Base-by-base conservation (phyloP, 345 rosid genomes). In the Populus davidiana region DNA sequence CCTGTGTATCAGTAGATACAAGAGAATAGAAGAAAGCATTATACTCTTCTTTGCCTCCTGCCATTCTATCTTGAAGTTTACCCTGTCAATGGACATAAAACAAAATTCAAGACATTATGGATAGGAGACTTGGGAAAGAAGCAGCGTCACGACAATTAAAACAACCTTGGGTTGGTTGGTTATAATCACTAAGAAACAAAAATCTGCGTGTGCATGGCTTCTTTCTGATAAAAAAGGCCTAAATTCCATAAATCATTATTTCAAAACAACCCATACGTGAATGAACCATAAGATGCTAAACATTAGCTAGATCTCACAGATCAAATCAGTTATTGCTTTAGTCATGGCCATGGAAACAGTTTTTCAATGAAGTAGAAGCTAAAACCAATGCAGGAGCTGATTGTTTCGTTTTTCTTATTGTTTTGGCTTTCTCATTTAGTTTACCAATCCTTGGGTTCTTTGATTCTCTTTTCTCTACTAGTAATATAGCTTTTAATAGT, bases 1-100 rank as follows among this genome's bases (percentile, higher is more conserved):
- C 99, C 91, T 96, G 99, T 75, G 99, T 93, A 81, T 93, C 97
- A 27, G 95, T 96, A 38, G 98, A 96, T 66, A 93, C 99, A 77
- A 93, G 94, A 13, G 99, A 96, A 83, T 96, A 96, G 83, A 93
- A 96, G 82, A 93, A 96, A 23, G 99, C 97, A 79, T 93, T 93
- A 85, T 93, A 96, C 79, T 96, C 98, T 87, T 93, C 99, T 89
- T 91, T 93, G 52, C 99, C 98, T 78, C 99, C 98, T 16, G 98
- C 97, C 95, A 91, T 88, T 85, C 99, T 90, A 86, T 96, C 99
- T 89, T 96, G 93, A 44, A 84, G 87, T 80, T 90, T 96, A 81
- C 99, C 99, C 98, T 93, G 86, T 80, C 33, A 23, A 76, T 74
- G 69, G 72, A 74, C 36, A 23, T 25, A 18, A 41, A 10, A 69